Base-by-base conservation (phyloP, 2,329 filamentous ascomycete species). In the Arthrobotrys sphaeroides region DNA sequence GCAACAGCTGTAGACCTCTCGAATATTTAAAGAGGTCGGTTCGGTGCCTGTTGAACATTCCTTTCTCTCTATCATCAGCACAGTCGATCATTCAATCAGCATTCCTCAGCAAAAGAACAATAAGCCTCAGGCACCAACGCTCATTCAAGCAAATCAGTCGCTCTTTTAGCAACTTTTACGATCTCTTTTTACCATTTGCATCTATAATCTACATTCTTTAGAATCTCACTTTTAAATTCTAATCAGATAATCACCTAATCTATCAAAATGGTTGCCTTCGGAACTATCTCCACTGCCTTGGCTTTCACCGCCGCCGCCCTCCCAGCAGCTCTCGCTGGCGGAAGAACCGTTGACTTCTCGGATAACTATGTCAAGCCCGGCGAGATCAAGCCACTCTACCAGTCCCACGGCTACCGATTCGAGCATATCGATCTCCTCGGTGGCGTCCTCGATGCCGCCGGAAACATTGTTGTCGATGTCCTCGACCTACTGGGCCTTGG, bases 191-290 rank as follows among this genome's bases (percentile, higher is more conserved):
- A 28, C 47, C 18, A 28, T 33, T 20, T 40, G 33, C 47, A 62
- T 45, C 12, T 36, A 55, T 42, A 42, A 24, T 38, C 38, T 28
- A 65, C 67, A 59, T 59, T 72, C 59, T 40, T 66, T 65, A 26
- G 42, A 65, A 73, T 38, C 24, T 33, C 13, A n/a, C 7, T 36
- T 42, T 45, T 73, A 45, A 5, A 69, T 69, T 75, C 57, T 75
- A 75, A 68, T 75, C 45, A 36, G 13, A 75, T 68, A 68, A 75
- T 75, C 64, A n/a, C 51, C 55, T 59, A 68, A 75, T 69, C 61
- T 64, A 42, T 49, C 70, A 75, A 75, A 75, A 75, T 75, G 72
- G 72, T 75, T 75, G 64, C 72, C 36, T 64, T 75, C 49, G 36
- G 42, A 47, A 45, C 70, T 68, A 47, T 74, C 62, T 62, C 70